Evolutionary conservation across 345 rosid species (phyloP), one percentile per base, ranked within the genome.

Genomic region (Salix suchowensis): DNA sequence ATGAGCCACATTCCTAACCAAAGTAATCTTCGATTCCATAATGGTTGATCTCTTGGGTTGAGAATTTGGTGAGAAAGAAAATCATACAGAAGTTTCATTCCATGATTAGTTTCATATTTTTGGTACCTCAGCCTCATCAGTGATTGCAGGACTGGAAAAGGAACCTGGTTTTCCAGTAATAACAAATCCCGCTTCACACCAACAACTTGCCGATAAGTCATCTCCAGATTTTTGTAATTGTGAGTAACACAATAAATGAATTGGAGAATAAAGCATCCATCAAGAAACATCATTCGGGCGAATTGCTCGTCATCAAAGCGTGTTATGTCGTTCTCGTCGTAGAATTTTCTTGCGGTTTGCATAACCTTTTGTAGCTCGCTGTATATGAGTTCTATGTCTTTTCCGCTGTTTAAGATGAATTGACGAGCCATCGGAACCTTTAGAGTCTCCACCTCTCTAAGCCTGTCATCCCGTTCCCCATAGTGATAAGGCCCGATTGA

Each of bases 141-240:
- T 21, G 34, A n/a, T 23, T 77, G n/a, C 1, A 84, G 76, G 28
- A 84, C 30, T 0, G 4, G 15, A 12, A 30, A 84, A 21, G 85
- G 87, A 15, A 79, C 32, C 37, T 84, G 83, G 24, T 82, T 82
- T 55, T 84, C 84, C 0, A 81, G 69, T 76, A 78, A 73, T 50
- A 84, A 67, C 65, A 84, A n/a, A 34, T 84, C 87, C 19, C 58
- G 66, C 18, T 14, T 46, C 2, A 30, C 32, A 3, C 13, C 76
- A 13, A 37, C 66, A n/a, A 60, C 72, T 16, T 23, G 37, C 18
- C 12, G 28, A 54, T 72, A 28, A n/a, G 6, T 44, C 36, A 71
- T 68, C 5, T 54, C 55, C 3, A 77, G 6, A 0, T 24, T 1
- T 6, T 13, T 11, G 34, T 5, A 0, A 21, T 9, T 12, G 12